Percentiles rank a stretch among this genome's conserved stretches.
Evolutionary conservation across 129 eudicot genomes (phyloP).

Genomic region (Solidago caesia): DNA sequence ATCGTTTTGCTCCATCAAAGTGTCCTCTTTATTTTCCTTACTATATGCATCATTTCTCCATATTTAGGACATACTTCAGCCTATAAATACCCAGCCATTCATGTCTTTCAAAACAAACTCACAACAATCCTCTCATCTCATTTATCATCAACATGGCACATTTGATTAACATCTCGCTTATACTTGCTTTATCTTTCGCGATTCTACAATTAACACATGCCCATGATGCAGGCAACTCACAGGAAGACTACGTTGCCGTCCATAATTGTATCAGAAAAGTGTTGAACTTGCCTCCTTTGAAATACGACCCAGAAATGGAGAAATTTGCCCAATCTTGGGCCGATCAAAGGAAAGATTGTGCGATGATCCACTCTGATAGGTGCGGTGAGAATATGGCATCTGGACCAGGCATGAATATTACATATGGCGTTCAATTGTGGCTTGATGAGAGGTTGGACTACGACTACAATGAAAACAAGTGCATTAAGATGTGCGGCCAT

Average conservation of each 20-base stretch:
- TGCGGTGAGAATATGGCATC: constrained; percentile 66
- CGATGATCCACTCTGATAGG: constrained; percentile 47
- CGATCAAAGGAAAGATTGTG: constrained; percentile 45
- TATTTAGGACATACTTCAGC: neutral
- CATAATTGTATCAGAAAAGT: constrained; percentile 35
- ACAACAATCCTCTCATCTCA: neutral
- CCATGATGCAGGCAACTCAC: constrained; percentile 34
- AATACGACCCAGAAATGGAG: constrained; percentile 37
- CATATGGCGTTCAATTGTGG: constrained; percentile 52
- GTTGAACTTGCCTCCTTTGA: neutral
- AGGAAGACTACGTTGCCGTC: constrained; percentile 46
- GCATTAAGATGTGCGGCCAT: constrained; percentile 44
- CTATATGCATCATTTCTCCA: constrained; percentile 11
- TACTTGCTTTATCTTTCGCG: constrained; percentile 13
- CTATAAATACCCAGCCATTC: constrained; percentile 17
- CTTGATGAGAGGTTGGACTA: constrained; percentile 44
- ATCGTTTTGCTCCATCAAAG: constrained; percentile 16
- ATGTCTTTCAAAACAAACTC: constrained; percentile 5
- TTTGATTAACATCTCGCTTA: neutral
- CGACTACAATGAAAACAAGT: constrained; percentile 32
- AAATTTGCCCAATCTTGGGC: constrained; percentile 39
- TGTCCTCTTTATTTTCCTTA: constrained; percentile 17
- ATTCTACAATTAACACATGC: constrained; percentile 23
- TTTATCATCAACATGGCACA: constrained; percentile 21
- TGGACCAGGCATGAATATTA: constrained; percentile 35